These are phyloP conservation scores for Fusarium secorum DNA, from an alignment of 2,329 filamentous ascomycete genomes.

Conservation along the genomic window DNA sequence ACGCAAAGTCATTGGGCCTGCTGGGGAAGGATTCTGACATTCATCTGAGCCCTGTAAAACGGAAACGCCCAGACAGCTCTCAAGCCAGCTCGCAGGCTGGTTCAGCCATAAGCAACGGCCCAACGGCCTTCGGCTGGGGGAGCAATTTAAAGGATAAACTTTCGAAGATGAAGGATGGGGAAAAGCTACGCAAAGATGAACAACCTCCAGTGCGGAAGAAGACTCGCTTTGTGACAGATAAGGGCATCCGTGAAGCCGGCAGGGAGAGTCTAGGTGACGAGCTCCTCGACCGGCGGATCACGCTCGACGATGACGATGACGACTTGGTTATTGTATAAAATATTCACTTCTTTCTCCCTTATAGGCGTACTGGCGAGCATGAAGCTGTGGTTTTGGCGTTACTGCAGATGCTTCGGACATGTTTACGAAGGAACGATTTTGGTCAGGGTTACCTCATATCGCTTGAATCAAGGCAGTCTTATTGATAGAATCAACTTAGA, in stretches of 20 bases:
- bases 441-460: conserved; percentile 32
- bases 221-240: conserved; percentile 80
- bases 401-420: conserved; percentile 25
- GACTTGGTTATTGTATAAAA: conserved; percentile 59
- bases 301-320: conserved; percentile 57
- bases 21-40: conserved; percentile 53
- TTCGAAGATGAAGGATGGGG: conserved; percentile 67
- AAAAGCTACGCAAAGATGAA: conserved; percentile 53
- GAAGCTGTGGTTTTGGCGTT: conserved; percentile 32
- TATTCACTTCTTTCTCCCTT: conserved; percentile 10
- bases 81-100: conserved; percentile 51
- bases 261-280: conserved; percentile 74
- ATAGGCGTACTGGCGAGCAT: conserved; percentile 33
- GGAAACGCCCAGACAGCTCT: conserved; percentile 61
- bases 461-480: conserved; percentile 25
- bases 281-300: conserved; percentile 47
- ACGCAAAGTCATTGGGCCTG: conserved; percentile 52
- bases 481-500: conserved; percentile 7
- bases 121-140: conserved; percentile 63
- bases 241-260: conserved; percentile 79
- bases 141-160: conserved; percentile 63
- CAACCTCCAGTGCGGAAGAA: conserved; percentile 69
- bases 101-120: conserved; percentile 39
- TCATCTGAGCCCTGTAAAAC: conserved; percentile 66
- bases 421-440: conserved; percentile 39